phyloP scores from a whole-genome alignment of 495 filamentous ascomycete genomes.

The Niebla homalea region DNA sequence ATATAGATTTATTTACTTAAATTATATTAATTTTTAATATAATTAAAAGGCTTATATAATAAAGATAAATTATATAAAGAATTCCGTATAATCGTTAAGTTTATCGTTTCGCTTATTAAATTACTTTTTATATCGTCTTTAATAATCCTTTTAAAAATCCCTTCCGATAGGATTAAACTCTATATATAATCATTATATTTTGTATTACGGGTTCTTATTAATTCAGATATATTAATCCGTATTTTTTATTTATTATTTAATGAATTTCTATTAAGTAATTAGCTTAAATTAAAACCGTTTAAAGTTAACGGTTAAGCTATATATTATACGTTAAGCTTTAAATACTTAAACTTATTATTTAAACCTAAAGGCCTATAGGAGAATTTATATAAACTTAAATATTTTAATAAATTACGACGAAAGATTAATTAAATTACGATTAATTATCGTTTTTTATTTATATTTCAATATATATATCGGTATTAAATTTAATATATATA shows the following conservation, averaged over 20 bases:
- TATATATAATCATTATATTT: slow-evolving; percentile 1
- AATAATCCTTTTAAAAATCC: not conserved
- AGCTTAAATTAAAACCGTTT: slow-evolving; percentile 12
- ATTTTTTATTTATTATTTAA: too few species aligned
- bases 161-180: slow-evolving; percentile 9
- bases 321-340: slow-evolving; percentile 1
- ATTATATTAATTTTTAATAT: slow-evolving; percentile 13
- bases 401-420: slow-evolving; percentile 12
- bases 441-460: slow-evolving; percentile 16
- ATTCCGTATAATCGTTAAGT: slow-evolving; percentile 19
- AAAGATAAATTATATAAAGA: slow-evolving; percentile 9
- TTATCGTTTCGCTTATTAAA: slow-evolving; percentile 16
- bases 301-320: slow-evolving; percentile 18
- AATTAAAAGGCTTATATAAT: slow-evolving; percentile 3
- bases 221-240: too few species aligned
- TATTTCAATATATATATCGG: slow-evolving; percentile 31
- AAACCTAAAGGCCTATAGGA: slow-evolving; percentile 13
- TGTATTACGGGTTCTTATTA: too few species aligned
- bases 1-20: slow-evolving; percentile 19
- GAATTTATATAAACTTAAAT: slow-evolving; percentile 28
- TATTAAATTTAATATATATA: slow-evolving; percentile 26
- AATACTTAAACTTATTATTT: slow-evolving; percentile 23
- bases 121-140: slow-evolving; percentile 8
- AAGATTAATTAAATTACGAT: slow-evolving; percentile 18
- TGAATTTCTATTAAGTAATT: not conserved